Evolutionary conservation across 2,329 filamentous ascomycete species (phyloP).

Genomic region (Arthrobotrys sphaeroides): DNA sequence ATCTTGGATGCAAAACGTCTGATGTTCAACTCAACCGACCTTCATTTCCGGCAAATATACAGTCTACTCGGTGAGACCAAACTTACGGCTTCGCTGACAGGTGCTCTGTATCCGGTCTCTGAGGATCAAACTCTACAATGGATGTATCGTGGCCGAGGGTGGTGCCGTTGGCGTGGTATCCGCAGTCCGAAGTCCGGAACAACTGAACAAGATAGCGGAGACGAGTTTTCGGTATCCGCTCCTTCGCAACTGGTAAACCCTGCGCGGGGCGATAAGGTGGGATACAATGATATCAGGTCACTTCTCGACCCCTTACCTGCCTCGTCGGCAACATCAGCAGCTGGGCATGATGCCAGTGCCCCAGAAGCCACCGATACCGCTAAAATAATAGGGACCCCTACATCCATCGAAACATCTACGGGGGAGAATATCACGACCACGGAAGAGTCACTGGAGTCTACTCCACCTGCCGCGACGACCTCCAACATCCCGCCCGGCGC

Average conservation of each 20-base stretch:
- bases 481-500: slow-evolving; percentile 11
- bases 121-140: slow-evolving; percentile 56
- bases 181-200: slow-evolving; percentile 2
- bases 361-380: neutral
- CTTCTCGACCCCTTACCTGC: slow-evolving; percentile 31
- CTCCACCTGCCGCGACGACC: neutral
- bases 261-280: slow-evolving; percentile 14
- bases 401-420: neutral
- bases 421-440: neutral
- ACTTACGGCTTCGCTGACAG: slow-evolving; percentile 21
- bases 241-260: slow-evolving; percentile 26
- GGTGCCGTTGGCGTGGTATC: slow-evolving; percentile 56
- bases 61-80: slow-evolving; percentile 50
- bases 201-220: neutral
- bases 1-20: slow-evolving; percentile 57
- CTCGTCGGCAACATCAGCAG: neutral
- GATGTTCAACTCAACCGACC: slow-evolving; percentile 56
- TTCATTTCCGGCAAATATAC: slow-evolving; percentile 55
- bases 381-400: neutral
- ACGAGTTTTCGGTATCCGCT: neutral
- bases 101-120: slow-evolving; percentile 55
- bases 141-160: slow-evolving; percentile 55
- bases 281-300: slow-evolving; percentile 22
- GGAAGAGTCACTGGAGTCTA: neutral
- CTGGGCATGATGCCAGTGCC: neutral